Base-by-base conservation (phyloP, 2,329 filamentous ascomycete species). In the Nannizzia gypsea region DNA sequence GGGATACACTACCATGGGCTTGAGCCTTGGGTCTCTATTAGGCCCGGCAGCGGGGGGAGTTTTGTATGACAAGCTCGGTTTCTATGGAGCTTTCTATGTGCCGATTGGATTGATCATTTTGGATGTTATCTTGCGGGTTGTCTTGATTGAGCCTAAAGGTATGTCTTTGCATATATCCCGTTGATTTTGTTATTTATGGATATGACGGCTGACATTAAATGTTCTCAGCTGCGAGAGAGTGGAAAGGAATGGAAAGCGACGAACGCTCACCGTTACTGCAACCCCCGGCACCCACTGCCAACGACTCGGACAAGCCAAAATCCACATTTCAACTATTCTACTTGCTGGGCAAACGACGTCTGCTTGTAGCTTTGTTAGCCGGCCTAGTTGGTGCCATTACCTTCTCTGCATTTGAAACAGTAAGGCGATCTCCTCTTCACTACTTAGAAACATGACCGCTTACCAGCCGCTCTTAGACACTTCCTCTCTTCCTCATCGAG, bases 1-100 rank as follows among this genome's bases (percentile, higher is more conserved):
- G 66, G 83, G 83, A 13, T 78, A 79, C 52, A 76, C 81, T 64
- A 67, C 72, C 68, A 80, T 80, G 61, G 79, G 85, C 62, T 80
- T 84, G 57, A 80, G 79, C 0, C 74, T 83, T 0, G 83, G 83
- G 0, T 77, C 79, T 46, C 70, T 86, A 3, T 71, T 80, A 15
- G 78, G 82, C 0, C 84, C 84, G 0, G 74, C 83, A 0, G 69
- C 84, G 0, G 84, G 84, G 2, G 84, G 84, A 0, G 66, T 84
- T 0, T 68, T 86, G 0, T 86, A 86, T 66, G 74, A 80, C 28
- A 80, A 80, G 64, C 76, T 78, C 0, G 84, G 83, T 1, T 81
- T 82, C 65, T 67, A 70, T 11, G 82, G 81, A 0, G 82, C 86
- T 0, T 85, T 85, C 67, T 78, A 77, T 0, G 70, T 85, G 24